phyloP scores from a whole-genome alignment of 2,329 filamentous ascomycete genomes.

The Sordariomycetes sp. region DNA sequence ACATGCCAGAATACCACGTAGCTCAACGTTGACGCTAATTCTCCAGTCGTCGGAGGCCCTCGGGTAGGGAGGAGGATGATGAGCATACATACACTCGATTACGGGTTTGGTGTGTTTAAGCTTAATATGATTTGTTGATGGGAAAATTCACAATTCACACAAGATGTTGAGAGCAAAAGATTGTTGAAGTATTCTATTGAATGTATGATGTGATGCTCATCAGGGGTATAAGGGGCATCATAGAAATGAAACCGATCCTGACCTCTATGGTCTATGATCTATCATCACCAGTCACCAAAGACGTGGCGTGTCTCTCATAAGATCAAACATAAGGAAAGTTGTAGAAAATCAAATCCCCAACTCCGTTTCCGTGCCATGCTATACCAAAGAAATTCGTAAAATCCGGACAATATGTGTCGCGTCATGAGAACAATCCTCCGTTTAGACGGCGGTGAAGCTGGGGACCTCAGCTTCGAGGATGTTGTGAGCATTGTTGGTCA shows the following conservation, averaged over 20 bases:
- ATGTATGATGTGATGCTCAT: constrained; percentile 6
- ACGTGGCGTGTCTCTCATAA: neutral
- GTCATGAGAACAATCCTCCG: too few species aligned
- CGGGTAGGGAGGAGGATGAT: too few species aligned
- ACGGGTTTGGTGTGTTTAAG: too few species aligned
- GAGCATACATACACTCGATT: too few species aligned
- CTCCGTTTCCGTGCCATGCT: constrained; percentile 1
- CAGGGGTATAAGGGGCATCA: constrained; percentile 5
- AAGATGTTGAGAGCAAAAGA: too few species aligned
- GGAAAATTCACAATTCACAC: too few species aligned
- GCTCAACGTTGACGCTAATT: too few species aligned
- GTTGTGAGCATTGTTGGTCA: constrained; percentile 9
- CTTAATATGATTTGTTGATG: neutral
- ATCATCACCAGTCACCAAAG: neutral
- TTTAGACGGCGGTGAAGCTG: neutral
- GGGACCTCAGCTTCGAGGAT: constrained; percentile 14
- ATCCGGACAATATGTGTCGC: neutral
- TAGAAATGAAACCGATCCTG: neutral
- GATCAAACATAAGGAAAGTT: neutral
- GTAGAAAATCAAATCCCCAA: neutral
- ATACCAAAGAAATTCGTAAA: too few species aligned
- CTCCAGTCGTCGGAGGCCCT: too few species aligned
- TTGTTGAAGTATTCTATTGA: neutral
- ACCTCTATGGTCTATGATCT: constrained; percentile 1
- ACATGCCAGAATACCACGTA: too few species aligned